Conservation (phyloP, 2,329 filamentous ascomycete genomes). For the Colletotrichum paranaense region DNA sequence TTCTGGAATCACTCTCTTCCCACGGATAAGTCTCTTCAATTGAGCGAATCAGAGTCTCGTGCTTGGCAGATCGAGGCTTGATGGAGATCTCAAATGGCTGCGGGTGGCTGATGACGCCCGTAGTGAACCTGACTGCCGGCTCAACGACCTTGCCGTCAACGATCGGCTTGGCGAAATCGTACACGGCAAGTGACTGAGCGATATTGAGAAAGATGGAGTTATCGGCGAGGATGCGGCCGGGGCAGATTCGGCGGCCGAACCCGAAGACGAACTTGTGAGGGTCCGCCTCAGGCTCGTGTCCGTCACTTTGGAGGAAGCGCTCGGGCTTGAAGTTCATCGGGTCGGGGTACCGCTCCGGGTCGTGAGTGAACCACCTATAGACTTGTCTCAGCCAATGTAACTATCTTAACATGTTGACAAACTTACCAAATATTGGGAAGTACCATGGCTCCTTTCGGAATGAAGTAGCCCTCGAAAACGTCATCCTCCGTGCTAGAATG, state of each 20-base stretch:
- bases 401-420: conserved; percentile 43
- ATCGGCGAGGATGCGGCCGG: conserved; percentile 38
- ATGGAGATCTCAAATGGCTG: conserved; percentile 19
- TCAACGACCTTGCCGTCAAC: conserved; percentile 49
- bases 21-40: conserved; percentile 31
- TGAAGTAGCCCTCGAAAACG: conserved; percentile 30
- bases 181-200: conserved; percentile 57
- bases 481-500: conserved; percentile 47
- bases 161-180: conserved; percentile 51
- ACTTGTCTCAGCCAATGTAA: background rate
- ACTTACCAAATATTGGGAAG: conserved; percentile 43
- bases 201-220: conserved; percentile 41
- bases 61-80: conserved; percentile 26
- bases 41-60: conserved; percentile 32
- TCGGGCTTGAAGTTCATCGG: conserved; percentile 47
- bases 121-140: conserved; percentile 11
- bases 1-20: conserved; percentile 29
- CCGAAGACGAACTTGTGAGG: conserved; percentile 36
- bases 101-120: conserved; percentile 32
- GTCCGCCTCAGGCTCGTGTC: conserved; percentile 34
- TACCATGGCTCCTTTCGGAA: conserved; percentile 29
- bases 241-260: conserved; percentile 39
- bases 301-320: conserved; percentile 42
- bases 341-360: conserved; percentile 71
- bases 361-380: conserved; percentile 57